Conservation (phyloP, 352 stramenopile species). For the Pilasporangium apinafurcum region DNA sequence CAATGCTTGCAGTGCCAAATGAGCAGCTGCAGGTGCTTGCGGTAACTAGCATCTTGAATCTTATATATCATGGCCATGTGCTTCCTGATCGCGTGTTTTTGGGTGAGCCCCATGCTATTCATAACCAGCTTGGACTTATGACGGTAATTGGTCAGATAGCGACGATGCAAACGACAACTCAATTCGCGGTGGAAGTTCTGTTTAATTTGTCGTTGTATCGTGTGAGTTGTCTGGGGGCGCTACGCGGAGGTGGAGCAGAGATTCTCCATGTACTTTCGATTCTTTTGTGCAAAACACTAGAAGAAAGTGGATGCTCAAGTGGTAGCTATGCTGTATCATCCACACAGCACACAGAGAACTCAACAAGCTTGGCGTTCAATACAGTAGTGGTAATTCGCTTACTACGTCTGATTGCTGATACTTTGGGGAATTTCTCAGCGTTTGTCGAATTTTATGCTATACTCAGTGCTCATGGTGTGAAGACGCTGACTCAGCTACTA, state of each 20-base stretch:
- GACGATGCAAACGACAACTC: slow-evolving; percentile 16
- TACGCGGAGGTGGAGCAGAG: slow-evolving; percentile 58
- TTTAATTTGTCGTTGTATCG: slow-evolving; percentile 72
- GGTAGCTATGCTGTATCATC: neutral
- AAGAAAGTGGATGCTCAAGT: slow-evolving; percentile 16
- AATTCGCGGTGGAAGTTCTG: slow-evolving; percentile 55
- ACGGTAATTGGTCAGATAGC: slow-evolving; percentile 57
- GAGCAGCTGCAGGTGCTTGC: slow-evolving; percentile 50
- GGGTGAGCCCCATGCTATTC: slow-evolving; percentile 56
- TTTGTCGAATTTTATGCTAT: slow-evolving; percentile 55
- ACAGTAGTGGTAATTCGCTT: slow-evolving; percentile 13
- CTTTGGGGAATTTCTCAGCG: slow-evolving; percentile 61
- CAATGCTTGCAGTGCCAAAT: slow-evolving; percentile 55
- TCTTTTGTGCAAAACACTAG: slow-evolving; percentile 34
- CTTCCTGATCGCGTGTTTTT: slow-evolving; percentile 75
- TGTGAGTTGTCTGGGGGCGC: slow-evolving; percentile 33
- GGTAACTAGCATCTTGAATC: slow-evolving; percentile 62
- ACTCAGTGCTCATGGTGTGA: slow-evolving; percentile 39
- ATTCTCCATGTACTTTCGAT: slow-evolving; percentile 39
- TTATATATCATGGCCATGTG: slow-evolving; percentile 51
- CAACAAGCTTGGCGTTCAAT: slow-evolving; percentile 8
- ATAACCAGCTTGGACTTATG: slow-evolving; percentile 63
- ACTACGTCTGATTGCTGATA: slow-evolving; percentile 44
- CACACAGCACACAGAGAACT: neutral
- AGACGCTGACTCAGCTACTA: slow-evolving; percentile 43